These are phyloP conservation scores for Phytomonas serpens DNA, from an alignment of 208 protist genomes.

Conservation along the genomic window DNA sequence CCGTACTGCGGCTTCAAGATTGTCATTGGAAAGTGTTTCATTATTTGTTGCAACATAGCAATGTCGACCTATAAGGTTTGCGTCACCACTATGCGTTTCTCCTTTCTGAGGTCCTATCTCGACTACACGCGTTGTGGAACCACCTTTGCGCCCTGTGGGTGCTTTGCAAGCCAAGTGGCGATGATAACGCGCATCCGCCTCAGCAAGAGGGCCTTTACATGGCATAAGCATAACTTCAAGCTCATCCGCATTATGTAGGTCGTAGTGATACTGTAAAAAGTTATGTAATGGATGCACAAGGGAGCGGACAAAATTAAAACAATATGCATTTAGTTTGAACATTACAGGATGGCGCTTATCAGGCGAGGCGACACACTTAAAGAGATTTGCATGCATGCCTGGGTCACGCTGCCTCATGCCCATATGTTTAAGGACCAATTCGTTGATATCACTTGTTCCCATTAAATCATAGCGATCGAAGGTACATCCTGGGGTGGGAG, in stretches of 20 bases:
- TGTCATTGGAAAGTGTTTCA: constrained; percentile 24
- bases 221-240: constrained; percentile 48
- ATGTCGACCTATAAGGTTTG: constrained; percentile 11
- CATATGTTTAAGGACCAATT: constrained; percentile 28
- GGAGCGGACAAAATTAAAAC: constrained; percentile 27
- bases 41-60: constrained; percentile 44
- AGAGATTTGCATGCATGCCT: constrained; percentile 5
- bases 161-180: not conserved
- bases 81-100: not conserved
- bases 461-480: constrained; percentile 21
- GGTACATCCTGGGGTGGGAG: not conserved
- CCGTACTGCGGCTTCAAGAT: constrained; percentile 16
- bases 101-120: not conserved
- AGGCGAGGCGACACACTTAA: not conserved
- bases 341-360: not conserved
- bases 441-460: constrained; percentile 18
- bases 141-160: constrained; percentile 4
- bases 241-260: constrained; percentile 44
- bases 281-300: constrained; percentile 45
- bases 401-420: constrained; percentile 9
- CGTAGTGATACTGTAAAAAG: constrained; percentile 33
- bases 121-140: not conserved
- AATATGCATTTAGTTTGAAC: constrained; percentile 28
- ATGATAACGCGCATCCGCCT: constrained; percentile 13
- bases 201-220: constrained; percentile 17